Evolutionary conservation across 2,329 filamentous ascomycete species (phyloP).

Genomic region (Alternaria panax): DNA sequence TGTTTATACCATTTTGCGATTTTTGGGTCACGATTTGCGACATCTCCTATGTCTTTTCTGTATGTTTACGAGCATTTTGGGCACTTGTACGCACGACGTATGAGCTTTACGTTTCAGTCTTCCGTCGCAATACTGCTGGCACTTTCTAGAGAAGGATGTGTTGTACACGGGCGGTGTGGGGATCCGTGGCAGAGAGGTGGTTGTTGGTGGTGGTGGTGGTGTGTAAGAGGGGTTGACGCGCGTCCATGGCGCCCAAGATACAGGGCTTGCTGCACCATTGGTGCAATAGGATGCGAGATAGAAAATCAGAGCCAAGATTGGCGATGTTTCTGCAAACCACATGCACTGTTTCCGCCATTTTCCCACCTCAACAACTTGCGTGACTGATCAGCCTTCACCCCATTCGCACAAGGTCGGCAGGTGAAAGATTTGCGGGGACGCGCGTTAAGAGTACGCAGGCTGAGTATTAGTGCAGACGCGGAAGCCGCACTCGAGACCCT

Average conservation of each 20-base stretch:
- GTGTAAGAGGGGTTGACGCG: conserved; percentile 32
- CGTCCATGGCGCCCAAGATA: conserved; percentile 22
- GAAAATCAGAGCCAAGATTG: conserved; percentile 26
- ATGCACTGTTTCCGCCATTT: neutral
- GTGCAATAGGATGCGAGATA: conserved; percentile 19
- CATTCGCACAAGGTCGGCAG: conserved; percentile 1
- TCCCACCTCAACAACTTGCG: neutral
- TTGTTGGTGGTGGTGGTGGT: conserved; percentile 2
- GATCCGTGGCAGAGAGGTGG: conserved; percentile 19
- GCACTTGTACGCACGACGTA: conserved; percentile 25
- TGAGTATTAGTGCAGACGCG: neutral
- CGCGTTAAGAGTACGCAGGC: conserved; percentile 16
- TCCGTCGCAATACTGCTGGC: conserved; percentile 14
- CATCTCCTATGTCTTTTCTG: conserved; percentile 37
- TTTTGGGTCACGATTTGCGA: conserved; percentile 31
- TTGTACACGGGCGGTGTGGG: conserved; percentile 24
- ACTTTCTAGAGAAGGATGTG: conserved; percentile 21
- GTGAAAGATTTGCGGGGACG: conserved; percentile 17
- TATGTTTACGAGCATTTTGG: conserved; percentile 38
- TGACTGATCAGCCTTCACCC: too few relatives aligned
- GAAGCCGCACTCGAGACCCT: neutral
- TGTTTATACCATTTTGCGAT: conserved; percentile 45
- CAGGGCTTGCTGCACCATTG: conserved; percentile 12
- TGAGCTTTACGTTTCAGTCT: conserved; percentile 23
- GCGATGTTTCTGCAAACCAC: conserved; percentile 20